These are phyloP conservation scores for Pirum gemmata DNA, from an alignment of 78 protist genomes.

Conservation along the genomic window DNA sequence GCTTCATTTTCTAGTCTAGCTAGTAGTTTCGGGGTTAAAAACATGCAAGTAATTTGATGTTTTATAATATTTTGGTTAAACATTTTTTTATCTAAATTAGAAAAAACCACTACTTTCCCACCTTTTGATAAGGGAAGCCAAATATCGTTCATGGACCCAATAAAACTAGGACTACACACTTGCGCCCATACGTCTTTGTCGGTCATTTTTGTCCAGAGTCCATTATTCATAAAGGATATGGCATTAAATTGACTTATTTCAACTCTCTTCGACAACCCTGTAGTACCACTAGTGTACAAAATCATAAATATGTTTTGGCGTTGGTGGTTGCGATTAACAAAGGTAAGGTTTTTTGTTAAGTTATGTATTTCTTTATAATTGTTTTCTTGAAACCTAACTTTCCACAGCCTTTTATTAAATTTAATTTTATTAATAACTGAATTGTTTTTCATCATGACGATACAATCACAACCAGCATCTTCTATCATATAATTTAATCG, in stretches of 20 bases:
- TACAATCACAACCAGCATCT: too few species aligned
- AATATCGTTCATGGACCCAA: constrained; percentile 40
- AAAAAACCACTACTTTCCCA: background rate
- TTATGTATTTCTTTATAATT: too few species aligned
- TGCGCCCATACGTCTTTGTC: constrained; percentile 33
- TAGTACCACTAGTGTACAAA: constrained; percentile 34
- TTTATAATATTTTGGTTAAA: background rate
- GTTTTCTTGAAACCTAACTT: too few species aligned
- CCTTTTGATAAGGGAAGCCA: constrained; percentile 35
- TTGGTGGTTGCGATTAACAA: too few species aligned
- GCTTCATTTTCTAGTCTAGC: background rate
- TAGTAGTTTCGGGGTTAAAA: constrained; percentile 23
- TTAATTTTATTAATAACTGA: too few species aligned
- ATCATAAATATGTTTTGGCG: too few species aligned
- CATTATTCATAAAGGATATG: background rate
- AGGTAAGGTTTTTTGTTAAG: too few species aligned
- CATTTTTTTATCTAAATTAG: background rate
- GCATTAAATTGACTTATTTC: constrained; percentile 16
- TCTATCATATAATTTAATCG: too few species aligned
- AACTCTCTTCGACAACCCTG: constrained; percentile 29
- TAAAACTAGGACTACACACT: constrained; percentile 8
- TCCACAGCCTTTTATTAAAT: too few species aligned
- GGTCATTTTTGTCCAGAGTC: background rate
- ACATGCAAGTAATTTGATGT: constrained; percentile 22
- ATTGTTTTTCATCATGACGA: too few species aligned